Conservation (phyloP, 2,329 filamentous ascomycete genomes). For the Verticillium tricorpus region DNA sequence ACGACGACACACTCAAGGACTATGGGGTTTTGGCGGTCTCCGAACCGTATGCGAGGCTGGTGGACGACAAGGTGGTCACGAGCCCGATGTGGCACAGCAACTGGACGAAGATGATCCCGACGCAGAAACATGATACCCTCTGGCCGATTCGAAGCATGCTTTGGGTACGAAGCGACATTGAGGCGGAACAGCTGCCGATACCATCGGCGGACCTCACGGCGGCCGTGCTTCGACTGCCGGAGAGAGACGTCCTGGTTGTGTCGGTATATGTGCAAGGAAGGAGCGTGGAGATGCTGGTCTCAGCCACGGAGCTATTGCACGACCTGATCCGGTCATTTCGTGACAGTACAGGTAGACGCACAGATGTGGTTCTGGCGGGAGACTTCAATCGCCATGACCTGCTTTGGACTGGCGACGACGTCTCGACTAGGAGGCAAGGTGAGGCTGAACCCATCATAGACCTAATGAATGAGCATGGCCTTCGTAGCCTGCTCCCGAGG, state of each 20-base stretch:
- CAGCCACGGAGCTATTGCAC: too few relatives aligned
- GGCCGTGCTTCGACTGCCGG: neutral
- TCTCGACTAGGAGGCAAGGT: constrained; percentile 20
- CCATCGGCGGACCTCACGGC: neutral
- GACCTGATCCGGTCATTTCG: too few relatives aligned
- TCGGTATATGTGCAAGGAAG: neutral
- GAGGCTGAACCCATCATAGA: constrained; percentile 29
- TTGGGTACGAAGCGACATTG: constrained; percentile 10
- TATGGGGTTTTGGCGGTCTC: neutral
- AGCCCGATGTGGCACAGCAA: neutral
- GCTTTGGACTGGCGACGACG: constrained; percentile 14
- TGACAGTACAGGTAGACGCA: neutral
- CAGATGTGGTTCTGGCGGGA: constrained; percentile 8
- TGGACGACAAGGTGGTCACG: constrained; percentile 4
- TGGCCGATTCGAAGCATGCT: constrained; percentile 16
- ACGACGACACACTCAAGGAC: constrained; percentile 6
- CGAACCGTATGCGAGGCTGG: constrained; percentile 6
- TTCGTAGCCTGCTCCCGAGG: constrained; percentile 24
- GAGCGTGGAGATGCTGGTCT: neutral
- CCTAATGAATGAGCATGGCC: constrained; percentile 25
- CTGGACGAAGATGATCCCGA: constrained; percentile 1
- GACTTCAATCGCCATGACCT: constrained; percentile 15
- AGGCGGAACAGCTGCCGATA: constrained; percentile 9
- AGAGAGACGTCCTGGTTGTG: neutral
- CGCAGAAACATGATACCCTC: constrained; percentile 7